Evolutionary conservation across 768 basidiomycete species (phyloP).

Genomic region (Udeniomyces megalosporus): DNA sequence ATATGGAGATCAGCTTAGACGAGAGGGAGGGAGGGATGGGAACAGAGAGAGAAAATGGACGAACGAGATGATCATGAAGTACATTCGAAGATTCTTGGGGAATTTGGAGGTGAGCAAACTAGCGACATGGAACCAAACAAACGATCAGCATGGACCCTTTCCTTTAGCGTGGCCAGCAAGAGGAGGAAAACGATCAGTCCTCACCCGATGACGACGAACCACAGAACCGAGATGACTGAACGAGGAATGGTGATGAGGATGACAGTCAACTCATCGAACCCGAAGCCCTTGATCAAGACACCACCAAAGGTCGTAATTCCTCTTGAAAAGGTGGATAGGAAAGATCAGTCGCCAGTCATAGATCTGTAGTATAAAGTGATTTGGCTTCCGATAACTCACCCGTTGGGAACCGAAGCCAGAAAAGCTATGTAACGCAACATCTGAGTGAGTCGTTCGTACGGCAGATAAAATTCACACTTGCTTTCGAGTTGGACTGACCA

Average conservation of each 20-base stretch:
- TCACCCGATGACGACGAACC: not conserved
- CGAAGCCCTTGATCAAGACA: not conserved
- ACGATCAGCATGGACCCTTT: no score
- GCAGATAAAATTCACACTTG: conserved; percentile 6
- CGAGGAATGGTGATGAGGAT: conserved; percentile 3
- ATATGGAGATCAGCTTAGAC: no score
- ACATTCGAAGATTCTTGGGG: not conserved
- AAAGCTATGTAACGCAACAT: conserved; percentile 12
- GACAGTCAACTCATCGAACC: conserved; percentile 1
- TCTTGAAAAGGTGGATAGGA: not conserved
- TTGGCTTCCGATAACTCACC: not conserved
- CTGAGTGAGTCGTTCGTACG: not conserved
- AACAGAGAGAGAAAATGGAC: no score
- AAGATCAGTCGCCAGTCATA: no score
- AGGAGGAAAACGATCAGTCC: no score
- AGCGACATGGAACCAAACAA: no score
- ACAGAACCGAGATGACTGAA: not conserved
- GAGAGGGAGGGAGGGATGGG: no score
- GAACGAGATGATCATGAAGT: no score
- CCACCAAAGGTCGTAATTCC: conserved; percentile 18
- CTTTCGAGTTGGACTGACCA: no score
- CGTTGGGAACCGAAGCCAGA: conserved; percentile 19
- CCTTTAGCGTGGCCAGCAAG: no score
- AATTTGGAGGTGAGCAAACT: not conserved
- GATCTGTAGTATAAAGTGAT: not conserved